Conservation (phyloP, 441 rosid species). For the Iberis amara region DNA sequence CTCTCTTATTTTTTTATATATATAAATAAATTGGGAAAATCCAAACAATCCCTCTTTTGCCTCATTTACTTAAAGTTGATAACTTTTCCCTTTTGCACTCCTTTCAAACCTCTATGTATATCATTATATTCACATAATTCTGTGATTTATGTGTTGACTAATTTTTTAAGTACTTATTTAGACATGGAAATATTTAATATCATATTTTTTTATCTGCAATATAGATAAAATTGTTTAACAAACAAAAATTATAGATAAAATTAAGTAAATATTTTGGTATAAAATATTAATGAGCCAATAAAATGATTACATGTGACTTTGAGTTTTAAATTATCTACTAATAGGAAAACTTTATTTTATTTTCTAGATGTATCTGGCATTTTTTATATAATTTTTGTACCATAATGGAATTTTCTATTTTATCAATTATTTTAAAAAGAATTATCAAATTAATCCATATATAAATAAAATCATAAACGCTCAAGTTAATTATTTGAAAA, state of each 20-base stretch:
- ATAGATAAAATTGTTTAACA: neutral
- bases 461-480: neutral
- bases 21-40: conserved; percentile 7
- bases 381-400: no score
- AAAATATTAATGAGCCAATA: neutral
- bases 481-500: neutral
- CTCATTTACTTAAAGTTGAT: conserved; percentile 25
- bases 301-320: conserved; percentile 6
- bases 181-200: neutral
- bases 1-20: neutral
- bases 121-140: neutral
- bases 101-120: conserved; percentile 10
- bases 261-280: neutral
- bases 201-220: neutral
- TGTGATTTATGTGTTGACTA: no score
- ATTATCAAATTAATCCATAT: neutral
- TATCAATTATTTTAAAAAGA: neutral
- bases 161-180: neutral
- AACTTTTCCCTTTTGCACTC: conserved; percentile 22
- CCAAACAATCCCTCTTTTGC: conserved; percentile 11
- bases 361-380: no score
- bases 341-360: neutral
- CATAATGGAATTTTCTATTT: neutral
- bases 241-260: neutral
- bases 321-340: neutral